Conservation (phyloP, 768 basidiomycete genomes). For the Pulveroboletus sp. region DNA sequence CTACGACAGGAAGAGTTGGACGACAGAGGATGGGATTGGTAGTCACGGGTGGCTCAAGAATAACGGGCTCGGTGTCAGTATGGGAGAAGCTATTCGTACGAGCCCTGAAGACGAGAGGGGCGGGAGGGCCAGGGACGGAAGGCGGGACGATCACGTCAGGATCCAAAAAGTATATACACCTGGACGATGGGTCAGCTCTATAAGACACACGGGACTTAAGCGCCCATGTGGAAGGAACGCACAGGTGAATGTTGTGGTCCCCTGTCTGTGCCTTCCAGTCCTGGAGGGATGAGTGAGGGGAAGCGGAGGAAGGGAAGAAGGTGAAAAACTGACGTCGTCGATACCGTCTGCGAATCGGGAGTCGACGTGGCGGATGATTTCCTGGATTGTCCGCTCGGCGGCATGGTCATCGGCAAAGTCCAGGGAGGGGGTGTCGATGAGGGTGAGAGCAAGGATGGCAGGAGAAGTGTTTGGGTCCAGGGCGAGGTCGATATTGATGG, state of each 20-base stretch:
- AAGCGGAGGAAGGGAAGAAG: slow-evolving; percentile 15
- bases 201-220: slow-evolving; percentile 12
- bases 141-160: slow-evolving; percentile 76
- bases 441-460: slow-evolving; percentile 52
- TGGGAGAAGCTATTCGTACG: slow-evolving; percentile 71
- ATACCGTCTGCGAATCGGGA: slow-evolving; percentile 65
- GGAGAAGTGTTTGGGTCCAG: slow-evolving; percentile 42
- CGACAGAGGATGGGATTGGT: slow-evolving; percentile 65
- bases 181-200: slow-evolving; percentile 31
- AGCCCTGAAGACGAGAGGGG: slow-evolving; percentile 61
- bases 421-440: slow-evolving; percentile 79
- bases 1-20: slow-evolving; percentile 61
- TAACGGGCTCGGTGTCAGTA: slow-evolving; percentile 68
- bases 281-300: slow-evolving; percentile 36
- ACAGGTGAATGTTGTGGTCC: slow-evolving; percentile 82
- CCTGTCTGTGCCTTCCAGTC: slow-evolving; percentile 66
- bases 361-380: slow-evolving; percentile 71
- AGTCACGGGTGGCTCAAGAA: slow-evolving; percentile 73
- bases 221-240: slow-evolving; percentile 35
- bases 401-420: slow-evolving; percentile 65
- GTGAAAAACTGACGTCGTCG: slow-evolving; percentile 61
- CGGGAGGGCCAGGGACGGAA: slow-evolving; percentile 59
- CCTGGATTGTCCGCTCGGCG: slow-evolving; percentile 58
- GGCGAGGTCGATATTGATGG: slow-evolving; percentile 67
- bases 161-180: slow-evolving; percentile 86